Base-by-base conservation (phyloP, 805 yeast genomes). In the Torulaspora indica region DNA sequence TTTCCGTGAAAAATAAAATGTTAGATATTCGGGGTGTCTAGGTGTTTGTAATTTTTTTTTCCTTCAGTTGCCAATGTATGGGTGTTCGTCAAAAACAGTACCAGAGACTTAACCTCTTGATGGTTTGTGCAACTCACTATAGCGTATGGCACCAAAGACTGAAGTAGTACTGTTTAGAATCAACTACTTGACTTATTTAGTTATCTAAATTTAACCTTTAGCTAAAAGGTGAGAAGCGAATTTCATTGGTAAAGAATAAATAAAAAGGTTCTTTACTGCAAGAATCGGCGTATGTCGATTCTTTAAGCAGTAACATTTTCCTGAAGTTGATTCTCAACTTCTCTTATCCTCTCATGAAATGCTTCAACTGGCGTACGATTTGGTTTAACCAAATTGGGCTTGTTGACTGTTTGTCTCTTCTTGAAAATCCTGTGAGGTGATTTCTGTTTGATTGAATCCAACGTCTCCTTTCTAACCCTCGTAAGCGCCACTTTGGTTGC, bases 401-500 rank as follows among this genome's bases (percentile, higher is more conserved):
- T 35, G 8, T 35, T 42, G 28, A 37, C 32, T 35, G 22, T 20
- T 8, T 30, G 9, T 7, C 39, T 43, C 14, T 42, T 43, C 20
- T 42, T 43, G 32, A 35, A 43, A 24, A 46, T 20, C 8, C 40
- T 46, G 18, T 40, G 39, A 38, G 44, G 51, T n/a, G 38, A 44
- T 24, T 43, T 46, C 10, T 42, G 46, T 31, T 54, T 57, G 41
- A 49, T 46, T 13, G 43, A 35, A n/a, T 38, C 46, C 10, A 49
- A 32, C 4, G 57, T 43, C 47, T 69, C 74, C 24, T 51, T 46
- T 32, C 64, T 62, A 39, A 70, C 51, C 23, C 58, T 66, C 6
- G 45, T 33, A 3, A 65, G 42, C 1, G 74, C 60, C 31, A 56
- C 52, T 43, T 57, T 63, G 6, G 67, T 52, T 9, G 71, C 73